Base-by-base conservation (phyloP, 805 yeast species). In the Starmerella apicola region DNA sequence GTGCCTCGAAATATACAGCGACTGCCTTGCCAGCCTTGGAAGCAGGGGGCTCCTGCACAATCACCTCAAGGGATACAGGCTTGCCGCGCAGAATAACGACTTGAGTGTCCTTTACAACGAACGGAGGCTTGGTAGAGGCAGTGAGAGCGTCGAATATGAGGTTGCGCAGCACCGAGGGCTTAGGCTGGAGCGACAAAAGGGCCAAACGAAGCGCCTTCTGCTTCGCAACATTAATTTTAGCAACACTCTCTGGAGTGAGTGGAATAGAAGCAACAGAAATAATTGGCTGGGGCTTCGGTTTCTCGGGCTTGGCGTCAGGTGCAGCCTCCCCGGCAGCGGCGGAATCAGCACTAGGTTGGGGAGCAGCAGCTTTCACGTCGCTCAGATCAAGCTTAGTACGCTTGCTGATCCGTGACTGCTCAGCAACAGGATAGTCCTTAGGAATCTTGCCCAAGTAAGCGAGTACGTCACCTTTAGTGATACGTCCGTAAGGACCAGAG, bases 381-480 rank as follows among this genome's bases (percentile, higher is more conserved):
- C 83, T 70, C 44, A 85, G 65, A 56, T 86, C 95, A 48, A 85
- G 64, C 51, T 73, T 77, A 46, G 72, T 70, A 47, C 70, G 70
- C 25, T 67, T 59, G 37, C 70, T 64, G 47, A 86, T 60, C 54
- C 65, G 77, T 23, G 71, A 62, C 5, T 81, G 66, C 42, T 86
- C 67, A 17, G 62, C 57, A 16, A 60, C 52, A 19, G 76, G 74
- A 5, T 78, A 62, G 7, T 71, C 75, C 28, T 64, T 52, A 9
- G 82, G 61, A 39, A 86, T 80, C 45, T 71, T 61, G 22, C 97
- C 96, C 38, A 86, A 54, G 56, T 73, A 76, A 0, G 93, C 91
- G 49, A 86, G 67, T 1, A 86, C 88, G 59, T 88, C 98, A 47
- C 97, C 97, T 62, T 81, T 82, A 48, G 88, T 67, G 30, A 88